Percentiles rank a stretch among this genome's conserved stretches.
Evolutionary conservation across 495 filamentous ascomycete genomes (phyloP).

Genomic region (Aspergillus indologenus): DNA sequence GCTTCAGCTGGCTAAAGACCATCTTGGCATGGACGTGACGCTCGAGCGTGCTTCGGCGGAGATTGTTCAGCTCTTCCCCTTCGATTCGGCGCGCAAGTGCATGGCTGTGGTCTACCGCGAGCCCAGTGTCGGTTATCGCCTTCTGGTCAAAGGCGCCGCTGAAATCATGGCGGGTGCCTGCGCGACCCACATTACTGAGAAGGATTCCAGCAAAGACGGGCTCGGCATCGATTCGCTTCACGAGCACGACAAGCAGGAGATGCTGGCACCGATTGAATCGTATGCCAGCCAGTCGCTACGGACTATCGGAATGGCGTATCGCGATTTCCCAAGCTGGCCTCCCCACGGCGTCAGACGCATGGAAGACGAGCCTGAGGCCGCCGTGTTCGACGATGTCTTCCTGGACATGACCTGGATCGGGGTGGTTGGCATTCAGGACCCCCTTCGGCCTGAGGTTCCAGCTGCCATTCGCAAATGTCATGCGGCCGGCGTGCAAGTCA

Average conservation of each 20-base stretch:
- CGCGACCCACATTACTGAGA: conserved; percentile 32
- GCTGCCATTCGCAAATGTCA: conserved; percentile 73
- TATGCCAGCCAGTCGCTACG: conserved; percentile 60
- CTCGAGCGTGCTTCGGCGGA: conserved; percentile 57
- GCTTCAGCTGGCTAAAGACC: conserved; percentile 56
- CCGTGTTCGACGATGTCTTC: conserved; percentile 56
- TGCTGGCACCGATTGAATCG: conserved; percentile 46
- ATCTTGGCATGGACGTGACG: conserved; percentile 61
- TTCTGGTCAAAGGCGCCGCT: conserved; percentile 68
- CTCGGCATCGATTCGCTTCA: conserved; percentile 38
- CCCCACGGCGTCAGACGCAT: conserved; percentile 40
- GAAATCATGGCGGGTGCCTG: conserved; percentile 61
- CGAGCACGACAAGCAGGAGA: conserved; percentile 24
- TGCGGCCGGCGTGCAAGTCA: conserved; percentile 74
- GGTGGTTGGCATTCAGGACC: conserved; percentile 66
- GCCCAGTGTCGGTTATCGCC: conserved; percentile 52
- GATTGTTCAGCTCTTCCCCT: conserved; percentile 62
- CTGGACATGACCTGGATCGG: conserved; percentile 59
- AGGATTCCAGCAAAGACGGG: conserved; percentile 24
- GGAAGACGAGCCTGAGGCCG: conserved; percentile 52
- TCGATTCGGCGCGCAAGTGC: conserved; percentile 66
- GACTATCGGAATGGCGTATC: conserved; percentile 62
- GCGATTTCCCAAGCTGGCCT: conserved; percentile 66
- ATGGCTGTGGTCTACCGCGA: conserved; percentile 64
- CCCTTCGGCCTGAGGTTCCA: conserved; percentile 67